Percentiles rank a stretch among this genome's conserved stretches.
phyloP scores from a whole-genome alignment of 2,329 filamentous ascomycete genomes.

The Monosporascus sp. region DNA sequence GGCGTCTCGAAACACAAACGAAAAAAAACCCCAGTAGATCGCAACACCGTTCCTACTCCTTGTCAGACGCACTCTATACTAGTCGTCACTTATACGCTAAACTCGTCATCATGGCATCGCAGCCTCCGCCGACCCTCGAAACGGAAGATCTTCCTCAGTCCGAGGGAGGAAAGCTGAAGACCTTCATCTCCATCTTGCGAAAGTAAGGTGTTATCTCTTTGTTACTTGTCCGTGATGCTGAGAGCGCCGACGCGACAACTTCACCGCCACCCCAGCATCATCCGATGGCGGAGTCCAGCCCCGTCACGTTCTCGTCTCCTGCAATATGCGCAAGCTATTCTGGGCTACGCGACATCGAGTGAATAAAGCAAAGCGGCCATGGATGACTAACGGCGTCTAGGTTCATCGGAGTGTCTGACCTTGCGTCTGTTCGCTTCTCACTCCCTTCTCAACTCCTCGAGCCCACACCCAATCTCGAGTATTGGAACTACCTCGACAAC shows the following conservation, averaged over 20 bases:
- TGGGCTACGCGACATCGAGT: conserved; percentile 4
- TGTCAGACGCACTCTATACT: neutral
- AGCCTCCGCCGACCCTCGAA: conserved; percentile 16
- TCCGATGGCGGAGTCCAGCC: neutral
- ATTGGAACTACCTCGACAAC: conserved; percentile 97
- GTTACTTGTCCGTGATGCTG: neutral
- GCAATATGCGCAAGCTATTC: neutral
- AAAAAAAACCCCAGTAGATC: no score
- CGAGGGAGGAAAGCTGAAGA: conserved; percentile 83
- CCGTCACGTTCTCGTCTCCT: neutral
- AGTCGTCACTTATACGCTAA: neutral
- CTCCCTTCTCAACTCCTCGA: conserved; percentile 92
- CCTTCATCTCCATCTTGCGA: conserved; percentile 79
- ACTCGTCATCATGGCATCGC: conserved; percentile 18
- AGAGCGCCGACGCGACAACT: neutral
- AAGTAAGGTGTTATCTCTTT: conserved; percentile 54
- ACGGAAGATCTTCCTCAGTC: conserved; percentile 44
- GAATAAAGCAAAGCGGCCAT: conserved; percentile 19
- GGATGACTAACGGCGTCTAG: conserved; percentile 36
- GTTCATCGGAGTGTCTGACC: conserved; percentile 93
- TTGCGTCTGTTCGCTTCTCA: conserved; percentile 92
- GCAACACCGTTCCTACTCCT: neutral
- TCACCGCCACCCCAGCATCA: conserved; percentile 3
- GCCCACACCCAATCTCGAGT: conserved; percentile 94
- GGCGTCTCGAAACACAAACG: no score